phyloP scores from a whole-genome alignment of 2,329 filamentous ascomycete species.

The Neofusicoccum umdonicola region DNA sequence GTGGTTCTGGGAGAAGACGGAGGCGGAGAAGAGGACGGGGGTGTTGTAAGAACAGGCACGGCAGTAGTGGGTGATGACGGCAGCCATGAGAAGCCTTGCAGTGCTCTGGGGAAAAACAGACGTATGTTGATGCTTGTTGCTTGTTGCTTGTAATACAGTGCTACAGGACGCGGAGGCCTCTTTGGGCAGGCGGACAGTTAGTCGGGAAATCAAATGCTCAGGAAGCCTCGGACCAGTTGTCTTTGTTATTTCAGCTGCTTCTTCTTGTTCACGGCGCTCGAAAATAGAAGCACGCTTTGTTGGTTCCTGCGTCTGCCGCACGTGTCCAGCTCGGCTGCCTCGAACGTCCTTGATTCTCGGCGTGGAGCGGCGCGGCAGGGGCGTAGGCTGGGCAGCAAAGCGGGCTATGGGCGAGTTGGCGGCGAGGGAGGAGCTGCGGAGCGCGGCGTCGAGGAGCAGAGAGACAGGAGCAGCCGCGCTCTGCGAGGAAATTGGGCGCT shows the following conservation, averaged over 20 bases:
- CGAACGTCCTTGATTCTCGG: conserved; percentile 11
- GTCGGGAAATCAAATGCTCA: not conserved
- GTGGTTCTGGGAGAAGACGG: conserved; percentile 45
- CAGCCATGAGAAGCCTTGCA: conserved; percentile 29
- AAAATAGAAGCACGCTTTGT: not conserved
- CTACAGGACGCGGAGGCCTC: not conserved
- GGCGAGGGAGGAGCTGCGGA: not conserved
- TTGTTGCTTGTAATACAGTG: not conserved
- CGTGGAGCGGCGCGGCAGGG: not conserved
- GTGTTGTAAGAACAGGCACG: conserved; percentile 37
- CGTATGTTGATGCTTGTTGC: not conserved
- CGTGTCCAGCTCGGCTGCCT: conserved; percentile 4
- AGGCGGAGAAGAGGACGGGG: conserved; percentile 40
- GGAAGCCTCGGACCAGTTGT: conserved; percentile 11
- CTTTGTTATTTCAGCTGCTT: not conserved
- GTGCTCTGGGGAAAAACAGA: not conserved
- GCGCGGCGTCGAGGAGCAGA: not conserved
- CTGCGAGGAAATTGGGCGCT: not conserved
- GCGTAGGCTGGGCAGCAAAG: not conserved
- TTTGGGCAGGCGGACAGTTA: conserved; percentile 5
- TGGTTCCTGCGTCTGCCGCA: not conserved
- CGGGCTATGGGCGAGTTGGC: not conserved
- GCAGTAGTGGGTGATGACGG: conserved; percentile 39
- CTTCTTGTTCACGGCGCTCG: not conserved
- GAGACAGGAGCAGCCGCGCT: no score